Percentiles rank a stretch among this genome's conserved stretches.
These are phyloP conservation scores for Skeletonema tropicum DNA, from an alignment of 108 stramenopile species.

Conservation along the genomic window DNA sequence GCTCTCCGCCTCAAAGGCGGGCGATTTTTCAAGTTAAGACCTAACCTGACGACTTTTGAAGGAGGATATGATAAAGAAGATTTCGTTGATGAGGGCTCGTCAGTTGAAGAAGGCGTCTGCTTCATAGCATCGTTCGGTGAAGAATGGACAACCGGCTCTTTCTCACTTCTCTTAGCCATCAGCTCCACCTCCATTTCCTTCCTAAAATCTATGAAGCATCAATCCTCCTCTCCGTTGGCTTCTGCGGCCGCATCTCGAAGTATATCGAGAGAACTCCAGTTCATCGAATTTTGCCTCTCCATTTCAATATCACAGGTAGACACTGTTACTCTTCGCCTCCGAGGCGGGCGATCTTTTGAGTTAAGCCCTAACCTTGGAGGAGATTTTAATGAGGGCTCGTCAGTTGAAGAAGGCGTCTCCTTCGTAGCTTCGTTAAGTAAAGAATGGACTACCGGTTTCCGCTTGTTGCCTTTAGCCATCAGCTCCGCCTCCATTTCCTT, in stretches of 20 bases:
- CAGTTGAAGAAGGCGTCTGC: background rate
- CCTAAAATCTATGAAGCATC: background rate
- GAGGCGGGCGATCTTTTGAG: background rate
- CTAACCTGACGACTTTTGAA: no score
- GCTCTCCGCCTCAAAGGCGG: background rate
- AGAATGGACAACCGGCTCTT: background rate
- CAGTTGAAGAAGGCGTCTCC: background rate
- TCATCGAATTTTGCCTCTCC: background rate
- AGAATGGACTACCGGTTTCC: background rate
- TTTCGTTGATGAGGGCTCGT: background rate
- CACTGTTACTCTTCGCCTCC: background rate
- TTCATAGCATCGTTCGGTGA: background rate
- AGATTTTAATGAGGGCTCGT: background rate
- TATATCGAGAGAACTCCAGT: background rate
- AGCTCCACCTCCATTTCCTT: background rate
- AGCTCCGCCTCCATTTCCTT: background rate
- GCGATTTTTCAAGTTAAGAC: background rate
- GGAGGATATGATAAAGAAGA: no score
- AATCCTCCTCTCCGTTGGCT: constrained; percentile 1
- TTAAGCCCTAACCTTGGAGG: no score
- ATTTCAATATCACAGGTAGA: background rate
- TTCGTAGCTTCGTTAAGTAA: background rate
- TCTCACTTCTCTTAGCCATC: background rate
- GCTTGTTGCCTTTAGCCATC: background rate
- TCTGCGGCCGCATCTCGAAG: constrained; percentile 8